Conservation (phyloP, 2,329 filamentous ascomycete genomes). For the Colletotrichum horii region DNA sequence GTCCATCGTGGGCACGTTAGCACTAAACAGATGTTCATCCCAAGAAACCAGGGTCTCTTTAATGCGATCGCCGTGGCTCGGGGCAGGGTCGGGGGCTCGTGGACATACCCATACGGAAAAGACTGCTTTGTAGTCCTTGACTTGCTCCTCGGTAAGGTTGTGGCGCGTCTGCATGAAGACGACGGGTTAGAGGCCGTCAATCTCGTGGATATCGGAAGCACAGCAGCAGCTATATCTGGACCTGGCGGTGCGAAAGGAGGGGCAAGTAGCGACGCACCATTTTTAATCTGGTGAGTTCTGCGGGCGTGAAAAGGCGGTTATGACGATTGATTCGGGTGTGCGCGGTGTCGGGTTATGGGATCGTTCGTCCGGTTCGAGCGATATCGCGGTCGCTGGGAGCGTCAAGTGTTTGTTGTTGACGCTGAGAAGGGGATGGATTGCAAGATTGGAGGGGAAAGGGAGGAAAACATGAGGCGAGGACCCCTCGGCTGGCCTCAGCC, state of each 20-base stretch:
- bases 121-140: slow-evolving; percentile 22
- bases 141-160: slow-evolving; percentile 22
- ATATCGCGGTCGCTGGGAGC: neutral
- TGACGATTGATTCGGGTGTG: neutral
- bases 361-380: neutral
- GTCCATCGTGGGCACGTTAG: slow-evolving; percentile 3
- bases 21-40: slow-evolving; percentile 9
- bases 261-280: slow-evolving; percentile 16
- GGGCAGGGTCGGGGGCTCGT: neutral
- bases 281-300: slow-evolving; percentile 1
- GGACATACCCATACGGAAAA: slow-evolving; percentile 23
- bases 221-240: neutral
- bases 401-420: neutral
- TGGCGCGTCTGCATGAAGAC: slow-evolving; percentile 6
- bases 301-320: neutral
- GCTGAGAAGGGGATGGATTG: neutral
- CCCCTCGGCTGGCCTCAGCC: slow-evolving; percentile 16
- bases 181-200: neutral
- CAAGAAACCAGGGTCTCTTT: neutral
- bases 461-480: neutral
- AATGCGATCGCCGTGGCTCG: neutral
- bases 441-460: neutral
- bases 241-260: neutral
- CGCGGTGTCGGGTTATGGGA: neutral
- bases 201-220: neutral